A percentile compares a stretch with the other conserved stretches of the same genome.
These are phyloP conservation scores for Allantophomopsis lycopodina DNA, from an alignment of 2,329 filamentous ascomycete genomes.

Conservation along the genomic window DNA sequence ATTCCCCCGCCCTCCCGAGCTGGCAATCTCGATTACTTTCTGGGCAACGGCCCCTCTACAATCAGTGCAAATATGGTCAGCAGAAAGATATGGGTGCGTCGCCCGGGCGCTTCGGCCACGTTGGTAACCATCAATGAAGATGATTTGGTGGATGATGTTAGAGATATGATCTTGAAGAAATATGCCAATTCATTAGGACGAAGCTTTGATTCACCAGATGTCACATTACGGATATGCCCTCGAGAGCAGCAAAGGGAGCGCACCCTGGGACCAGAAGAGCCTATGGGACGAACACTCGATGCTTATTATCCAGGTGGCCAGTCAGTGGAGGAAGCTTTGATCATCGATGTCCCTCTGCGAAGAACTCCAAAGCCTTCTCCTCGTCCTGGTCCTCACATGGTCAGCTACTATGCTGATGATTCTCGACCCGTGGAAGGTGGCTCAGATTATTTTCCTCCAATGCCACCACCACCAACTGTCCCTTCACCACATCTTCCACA, in stretches of 20 bases:
- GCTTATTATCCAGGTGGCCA: conserved; percentile 78
- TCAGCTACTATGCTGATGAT: conserved; percentile 47
- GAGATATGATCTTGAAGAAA: conserved; percentile 83
- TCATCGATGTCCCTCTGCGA: conserved; percentile 73
- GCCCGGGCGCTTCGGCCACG: conserved; percentile 74
- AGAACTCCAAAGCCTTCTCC: conserved; percentile 75
- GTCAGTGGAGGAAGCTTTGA: conserved; percentile 71
- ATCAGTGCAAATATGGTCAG: conserved; percentile 35
- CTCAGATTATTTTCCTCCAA: conserved; percentile 74
- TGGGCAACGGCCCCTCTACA: conserved; percentile 13
- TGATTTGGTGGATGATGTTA: conserved; percentile 86
- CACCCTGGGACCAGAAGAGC: conserved; percentile 72
- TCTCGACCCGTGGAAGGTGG: conserved; percentile 50
- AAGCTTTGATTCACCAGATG: conserved; percentile 81
- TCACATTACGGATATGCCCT: conserved; percentile 65
- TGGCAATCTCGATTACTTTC: conserved; percentile 18
- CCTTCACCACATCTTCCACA: conserved; percentile 18
- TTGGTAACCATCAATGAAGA: conserved; percentile 75
- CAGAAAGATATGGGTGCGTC: conserved; percentile 90
- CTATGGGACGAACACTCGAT: conserved; percentile 65
- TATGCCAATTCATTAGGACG: conserved; percentile 87
- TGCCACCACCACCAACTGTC: conserved; percentile 25
- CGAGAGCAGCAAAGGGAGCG: conserved; percentile 56
- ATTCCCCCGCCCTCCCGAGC: conserved; percentile 20
- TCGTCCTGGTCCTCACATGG: conserved; percentile 29